Percentiles rank a stretch among this genome's conserved stretches.
These are phyloP conservation scores for Kodamaea neixiangensis DNA, from an alignment of 805 yeast genomes.

Conservation along the genomic window DNA sequence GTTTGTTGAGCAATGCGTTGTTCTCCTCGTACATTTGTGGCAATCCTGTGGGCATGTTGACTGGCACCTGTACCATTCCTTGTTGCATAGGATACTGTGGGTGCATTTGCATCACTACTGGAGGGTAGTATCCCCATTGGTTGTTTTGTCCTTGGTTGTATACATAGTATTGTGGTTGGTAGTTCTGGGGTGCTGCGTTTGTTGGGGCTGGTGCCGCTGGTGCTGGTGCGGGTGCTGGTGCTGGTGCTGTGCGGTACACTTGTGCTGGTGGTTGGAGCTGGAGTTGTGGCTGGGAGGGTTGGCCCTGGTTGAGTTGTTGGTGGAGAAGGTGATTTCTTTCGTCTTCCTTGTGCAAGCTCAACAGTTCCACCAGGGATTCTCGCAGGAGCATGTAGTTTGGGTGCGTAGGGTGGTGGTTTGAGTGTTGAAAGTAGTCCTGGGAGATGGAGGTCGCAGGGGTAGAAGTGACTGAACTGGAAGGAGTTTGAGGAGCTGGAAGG, in stretches of 20 bases:
- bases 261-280: conserved; percentile 1
- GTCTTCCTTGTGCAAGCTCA: neutral
- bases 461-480: neutral
- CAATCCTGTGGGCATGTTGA: conserved; percentile 6
- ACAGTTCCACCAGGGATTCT: conserved; percentile 2
- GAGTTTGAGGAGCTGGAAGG: neutral
- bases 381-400: conserved; percentile 4
- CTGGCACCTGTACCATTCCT: conserved; percentile 9
- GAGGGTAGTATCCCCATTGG: conserved; percentile 9
- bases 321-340: conserved; percentile 1
- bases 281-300: conserved; percentile 6
- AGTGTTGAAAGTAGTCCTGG: neutral
- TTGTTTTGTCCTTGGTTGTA: neutral
- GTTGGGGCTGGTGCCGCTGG: too few species aligned
- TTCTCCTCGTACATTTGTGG: conserved; percentile 23
- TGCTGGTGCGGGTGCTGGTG: too few species aligned
- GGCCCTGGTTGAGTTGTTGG: neutral
- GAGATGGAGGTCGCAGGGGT: neutral
- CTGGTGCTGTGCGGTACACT: neutral
- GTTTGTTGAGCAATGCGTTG: conserved; percentile 34
- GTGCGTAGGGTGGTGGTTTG: neutral
- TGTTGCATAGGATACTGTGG: conserved; percentile 7
- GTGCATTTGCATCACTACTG: conserved; percentile 10
- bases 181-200: neutral
- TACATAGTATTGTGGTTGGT: conserved; percentile 3